Evolutionary conservation across 371 early-diverging fungal species (phyloP), one percentile per base, ranked within the genome.

Genomic region (Coemansia sp.): DNA sequence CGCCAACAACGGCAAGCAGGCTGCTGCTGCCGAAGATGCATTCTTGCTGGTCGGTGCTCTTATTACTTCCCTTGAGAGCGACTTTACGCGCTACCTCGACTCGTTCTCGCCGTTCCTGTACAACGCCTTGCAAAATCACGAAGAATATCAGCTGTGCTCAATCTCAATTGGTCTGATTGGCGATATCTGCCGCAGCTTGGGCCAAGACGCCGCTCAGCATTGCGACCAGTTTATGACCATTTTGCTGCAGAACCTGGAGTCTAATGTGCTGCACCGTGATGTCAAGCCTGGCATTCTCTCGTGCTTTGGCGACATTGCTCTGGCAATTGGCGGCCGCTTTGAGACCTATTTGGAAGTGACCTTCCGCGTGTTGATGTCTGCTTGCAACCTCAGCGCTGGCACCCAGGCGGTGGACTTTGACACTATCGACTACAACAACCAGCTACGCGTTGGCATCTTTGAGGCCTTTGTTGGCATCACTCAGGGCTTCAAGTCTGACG

Each of bases 251-350:
- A 87, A 90, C 77, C 82, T 96, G 52, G 87, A 90, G 79, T 86
- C 85, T 23, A 88, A 90, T 21, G 84, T 85, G 13, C 82, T 95
- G 58, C 89, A 93, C 76, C 89, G 92, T 56, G 85, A 84, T 48
- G 92, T 98, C 70, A 96, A 97, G 84, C 95, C 98, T 1, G 85
- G 90, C 17, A 95, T 96, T 63, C 86, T 99, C 12, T 90, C 96
- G 1, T 90, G 91, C 82, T 94, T 99, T 84, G 99, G 99, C 55
- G 99, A 99, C 83, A 91, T 99, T 71, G 96, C 99, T 2, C 80
- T 97, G 59, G 96, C 98, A 3, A 90, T 99, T 65, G 94, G 94
- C 41, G 91, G 87, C 15, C 79, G 86, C 56, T 99, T 98, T 79
- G 90, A 88, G 58, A 79, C 80, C 17, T 98, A 92, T 79, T 71